Base-by-base conservation (phyloP, 2,329 filamentous ascomycete species). In the Colletotrichum aenigma region DNA sequence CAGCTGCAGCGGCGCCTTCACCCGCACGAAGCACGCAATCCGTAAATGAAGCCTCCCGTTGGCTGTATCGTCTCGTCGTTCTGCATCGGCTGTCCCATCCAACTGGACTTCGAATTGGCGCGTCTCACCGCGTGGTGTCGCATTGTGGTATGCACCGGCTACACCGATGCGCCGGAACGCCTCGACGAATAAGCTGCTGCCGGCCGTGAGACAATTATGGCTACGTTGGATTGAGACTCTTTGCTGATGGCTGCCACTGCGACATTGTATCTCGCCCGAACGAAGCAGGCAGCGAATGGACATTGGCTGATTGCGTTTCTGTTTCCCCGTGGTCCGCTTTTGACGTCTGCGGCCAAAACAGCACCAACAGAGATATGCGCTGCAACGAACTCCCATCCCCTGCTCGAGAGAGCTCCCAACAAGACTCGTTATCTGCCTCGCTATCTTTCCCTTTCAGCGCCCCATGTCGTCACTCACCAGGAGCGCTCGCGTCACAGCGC, bases 11-110 rank as follows among this genome's bases (percentile, higher is more conserved):
- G 38, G 61, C 72, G 58, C 26, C 72, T 74, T 74, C 67, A 71
- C 72, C 72, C 72, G 24, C 72, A 60, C 73, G 64, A 73, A 68
- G 64, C 70, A 65, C 64, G 70, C 55, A 56, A 68, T 72, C 48
- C n/a, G 9, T 2, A 26, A 30, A 13, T 34, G 34, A 32, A 28
- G 10, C 34, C 30, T 71, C 72, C 43, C 32, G n/a, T n/a, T 71
- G 61, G 55, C 32, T 48, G 24, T 43, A n/a, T 64, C 34, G 28
- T 26, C 68, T 34, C 70, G 38, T 56, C 24, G 21, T 18, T 61
- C 32, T 21, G 24, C 30, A 36, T 70, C 34, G 56, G 43, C 43
- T 21, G 43, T 52, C 4, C 43, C 43, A 13, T 2, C 43, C 43
- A 7, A 52, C 3, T 52, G n/a, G 43, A 4, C 43, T 52, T 52